A percentile compares a stretch with the other conserved stretches of the same genome.
phyloP scores from a whole-genome alignment of 805 yeast species.

The Naumovozyma dairenensis region DNA sequence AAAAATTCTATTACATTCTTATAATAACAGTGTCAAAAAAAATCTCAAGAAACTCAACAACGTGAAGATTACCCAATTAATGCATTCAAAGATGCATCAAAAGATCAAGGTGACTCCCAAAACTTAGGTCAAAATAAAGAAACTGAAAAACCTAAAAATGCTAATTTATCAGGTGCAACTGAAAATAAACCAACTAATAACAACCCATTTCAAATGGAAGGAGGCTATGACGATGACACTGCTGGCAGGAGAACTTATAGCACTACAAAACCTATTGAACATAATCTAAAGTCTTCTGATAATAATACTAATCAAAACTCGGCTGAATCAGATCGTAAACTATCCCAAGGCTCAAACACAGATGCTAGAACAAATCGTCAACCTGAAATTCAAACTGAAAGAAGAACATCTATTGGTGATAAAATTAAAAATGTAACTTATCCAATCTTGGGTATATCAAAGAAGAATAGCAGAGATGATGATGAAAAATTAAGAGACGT shows the following conservation, averaged over 20 bases:
- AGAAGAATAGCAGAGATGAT: no score
- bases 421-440: not conserved
- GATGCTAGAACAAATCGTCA: no score
- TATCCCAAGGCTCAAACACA: no score
- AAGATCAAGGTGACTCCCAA: not conserved
- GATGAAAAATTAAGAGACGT: no score
- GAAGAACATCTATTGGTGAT: not conserved
- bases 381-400: no score
- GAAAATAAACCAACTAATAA: slow-evolving; percentile 2
- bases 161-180: not conserved
- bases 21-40: not conserved
- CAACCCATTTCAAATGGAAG: not conserved
- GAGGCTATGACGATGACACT: not conserved
- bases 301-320: not conserved
- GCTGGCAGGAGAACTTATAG: not conserved
- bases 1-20: not conserved
- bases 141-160: not conserved
- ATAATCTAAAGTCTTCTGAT: not conserved
- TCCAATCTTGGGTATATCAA: no score
- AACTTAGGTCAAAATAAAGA: slow-evolving; percentile 1
- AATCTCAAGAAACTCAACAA: slow-evolving; percentile 2
- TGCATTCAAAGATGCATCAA: slow-evolving; percentile 9
- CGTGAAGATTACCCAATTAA: slow-evolving; percentile 13
- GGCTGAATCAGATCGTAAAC: not conserved
- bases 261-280: not conserved